These are phyloP conservation scores for Blastomyces parvus DNA, from an alignment of 2,329 filamentous ascomycete genomes.

Conservation along the genomic window DNA sequence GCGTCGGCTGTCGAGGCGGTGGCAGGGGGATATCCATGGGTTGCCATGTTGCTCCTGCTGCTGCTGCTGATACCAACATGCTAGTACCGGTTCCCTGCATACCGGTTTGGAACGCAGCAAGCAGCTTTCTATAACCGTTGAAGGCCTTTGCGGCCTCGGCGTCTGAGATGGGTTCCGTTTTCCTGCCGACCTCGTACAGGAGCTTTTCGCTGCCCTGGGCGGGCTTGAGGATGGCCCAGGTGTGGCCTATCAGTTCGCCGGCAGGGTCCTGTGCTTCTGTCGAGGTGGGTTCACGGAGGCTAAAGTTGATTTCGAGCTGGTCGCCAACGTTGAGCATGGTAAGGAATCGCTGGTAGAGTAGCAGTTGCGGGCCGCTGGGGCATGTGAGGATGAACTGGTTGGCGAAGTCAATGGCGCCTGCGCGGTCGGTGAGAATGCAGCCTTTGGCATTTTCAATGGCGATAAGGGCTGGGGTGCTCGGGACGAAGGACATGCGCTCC, in stretches of 20 bases:
- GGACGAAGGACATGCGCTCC: constrained; percentile 7
- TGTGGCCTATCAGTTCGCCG: constrained; percentile 5
- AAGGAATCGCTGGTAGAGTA: constrained; percentile 8
- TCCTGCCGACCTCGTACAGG: constrained; percentile 2
- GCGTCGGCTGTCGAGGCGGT: background rate
- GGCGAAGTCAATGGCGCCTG: background rate
- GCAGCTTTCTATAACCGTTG: background rate
- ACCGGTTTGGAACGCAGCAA: background rate
- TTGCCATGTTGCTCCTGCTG: background rate
- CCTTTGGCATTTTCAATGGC: constrained; percentile 9
- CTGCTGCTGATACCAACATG: background rate
- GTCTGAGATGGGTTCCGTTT: background rate
- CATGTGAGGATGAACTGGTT: constrained; percentile 7
- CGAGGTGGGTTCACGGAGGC: constrained; percentile 1
- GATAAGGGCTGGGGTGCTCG: background rate
- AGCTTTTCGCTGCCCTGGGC: constrained; percentile 4
- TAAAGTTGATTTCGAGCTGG: constrained; percentile 1
- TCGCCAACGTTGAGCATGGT: constrained; percentile 4
- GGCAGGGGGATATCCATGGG: background rate
- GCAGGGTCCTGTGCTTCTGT: constrained; percentile 5
- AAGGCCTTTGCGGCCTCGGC: constrained; percentile 4
- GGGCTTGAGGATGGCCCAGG: constrained; percentile 1
- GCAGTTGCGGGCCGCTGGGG: constrained; percentile 2
- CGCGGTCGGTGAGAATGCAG: background rate
- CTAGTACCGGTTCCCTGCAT: background rate